Base-by-base conservation (phyloP, 306 rosid genomes). In the Crotalaria pallida region DNA sequence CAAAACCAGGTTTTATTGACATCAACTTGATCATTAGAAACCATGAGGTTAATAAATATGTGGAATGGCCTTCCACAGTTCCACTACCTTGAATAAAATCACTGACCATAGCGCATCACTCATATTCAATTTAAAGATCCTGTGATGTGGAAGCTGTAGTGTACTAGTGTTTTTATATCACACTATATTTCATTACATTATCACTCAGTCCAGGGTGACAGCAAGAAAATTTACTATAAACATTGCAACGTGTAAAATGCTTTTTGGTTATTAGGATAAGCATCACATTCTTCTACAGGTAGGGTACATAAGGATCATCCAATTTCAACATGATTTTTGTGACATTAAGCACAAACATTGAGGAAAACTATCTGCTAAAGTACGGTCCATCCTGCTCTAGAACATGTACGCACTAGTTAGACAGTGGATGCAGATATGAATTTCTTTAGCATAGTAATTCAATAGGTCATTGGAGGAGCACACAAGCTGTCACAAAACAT, bases 401-500 rank as follows among this genome's bases (percentile, higher is more conserved):
- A 12, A 19, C 23, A 47, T 66, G n/a, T 24, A 44, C 43, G 16
- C 10, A 16, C 15, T 21, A 41, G 69, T n/a, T 23, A 23, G 67
- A 23, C 38, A 43, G 53, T 43, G n/a, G 58, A 55, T 53, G 66
- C 40, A 43, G 26, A 9, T 65, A 31, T 17, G 17, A 41, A 48
- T 44, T 38, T 10, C 7, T 43, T 16, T 26, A 45, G 29, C 12
- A 49, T 0, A 13, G 48, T 51, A 60, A 69, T 19, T 50, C n/a
- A 61, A 62, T 55, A 44, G 67, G 72, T 44, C 21, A 26, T 65
- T 21, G 26, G 68, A 29, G 49, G 71, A 62, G 51, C 40, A 17
- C 27, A 11, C 18, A 41, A 62, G 19, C 22, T 16, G 43, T 27
- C 44, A 38, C 44, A 38, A 10, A 38, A 10, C 13, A 29, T 31